Evolutionary conservation across 78 protist species (phyloP).

Genomic region (Cavenderia fasciculata): DNA sequence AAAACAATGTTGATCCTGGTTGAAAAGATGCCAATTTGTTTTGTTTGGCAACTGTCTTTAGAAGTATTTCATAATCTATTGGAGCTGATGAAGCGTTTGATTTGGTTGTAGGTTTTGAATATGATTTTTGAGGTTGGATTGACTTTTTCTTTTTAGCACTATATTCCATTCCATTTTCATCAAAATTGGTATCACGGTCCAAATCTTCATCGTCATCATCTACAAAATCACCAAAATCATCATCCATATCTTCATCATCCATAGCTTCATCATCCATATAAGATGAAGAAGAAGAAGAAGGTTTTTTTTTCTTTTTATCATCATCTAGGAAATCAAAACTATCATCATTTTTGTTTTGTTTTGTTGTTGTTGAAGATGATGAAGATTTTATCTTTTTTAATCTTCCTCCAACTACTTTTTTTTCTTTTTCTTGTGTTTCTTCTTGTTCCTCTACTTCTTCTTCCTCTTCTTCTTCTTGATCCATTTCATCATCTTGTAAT

Average conservation of each 20-base stretch:
- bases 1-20: conserved; percentile 32
- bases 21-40: not conserved
- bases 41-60: too few species aligned
- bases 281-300: too few species aligned
- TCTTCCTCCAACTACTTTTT: too few species aligned
- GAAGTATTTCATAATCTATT: too few species aligned
- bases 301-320: too few species aligned
- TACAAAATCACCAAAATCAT: not conserved
- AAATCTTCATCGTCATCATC: not conserved
- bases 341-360: not conserved
- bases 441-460: not conserved
- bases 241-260: not conserved
- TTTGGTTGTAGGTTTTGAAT: too few species aligned
- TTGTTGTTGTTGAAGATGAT: not conserved
- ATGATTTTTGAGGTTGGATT: not conserved
- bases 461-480: not conserved
- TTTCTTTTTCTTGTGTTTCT: not conserved
- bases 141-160: not conserved
- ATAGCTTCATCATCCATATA: not conserved
- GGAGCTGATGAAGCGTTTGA: too few species aligned
- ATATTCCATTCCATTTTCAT: not conserved
- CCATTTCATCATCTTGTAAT: not conserved
- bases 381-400: too few species aligned
- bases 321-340: not conserved
- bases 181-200: not conserved